Conservation (phyloP, 2,329 filamentous ascomycete species). For the Helminthosporium solani region DNA sequence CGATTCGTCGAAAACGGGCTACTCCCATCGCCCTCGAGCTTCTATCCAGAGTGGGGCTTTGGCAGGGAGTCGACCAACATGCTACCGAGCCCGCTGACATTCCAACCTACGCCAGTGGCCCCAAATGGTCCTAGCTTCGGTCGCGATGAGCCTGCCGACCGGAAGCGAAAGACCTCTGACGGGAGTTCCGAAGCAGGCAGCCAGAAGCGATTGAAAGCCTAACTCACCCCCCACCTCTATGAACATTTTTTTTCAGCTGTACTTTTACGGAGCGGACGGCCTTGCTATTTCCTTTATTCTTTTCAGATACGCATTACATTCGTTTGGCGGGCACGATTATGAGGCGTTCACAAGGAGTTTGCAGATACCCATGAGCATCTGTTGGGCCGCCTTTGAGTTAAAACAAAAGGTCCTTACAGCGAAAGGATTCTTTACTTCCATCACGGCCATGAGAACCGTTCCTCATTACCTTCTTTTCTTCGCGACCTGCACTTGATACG, state of each 20-base stretch:
- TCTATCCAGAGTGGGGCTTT: conserved; percentile 90
- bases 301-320: background rate
- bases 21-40: conserved; percentile 85
- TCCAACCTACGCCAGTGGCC: conserved; percentile 71
- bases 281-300: background rate
- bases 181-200: conserved; percentile 40
- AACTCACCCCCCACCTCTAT: conserved; percentile 1
- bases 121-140: conserved; percentile 47
- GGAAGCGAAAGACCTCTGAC: conserved; percentile 45
- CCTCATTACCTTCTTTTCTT: conserved; percentile 3
- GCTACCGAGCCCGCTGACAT: conserved; percentile 87
- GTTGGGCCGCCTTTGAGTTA: background rate
- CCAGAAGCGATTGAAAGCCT: conserved; percentile 42
- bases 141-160: conserved; percentile 44
- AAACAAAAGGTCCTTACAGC: background rate
- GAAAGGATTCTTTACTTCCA: background rate
- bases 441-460: background rate
- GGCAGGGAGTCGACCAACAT: conserved; percentile 80
- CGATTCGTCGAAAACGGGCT: conserved; percentile 87
- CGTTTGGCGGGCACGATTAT: conserved; percentile 1
- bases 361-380: conserved; percentile 12
- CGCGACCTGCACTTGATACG: background rate
- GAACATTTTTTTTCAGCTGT: conserved; percentile 2
- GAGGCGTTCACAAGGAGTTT: conserved; percentile 7
- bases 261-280: background rate